Percentiles rank a stretch among this genome's conserved stretches.
Conservation (phyloP, 2,329 filamentous ascomycete genomes). For the Sphaerulina musiva region DNA sequence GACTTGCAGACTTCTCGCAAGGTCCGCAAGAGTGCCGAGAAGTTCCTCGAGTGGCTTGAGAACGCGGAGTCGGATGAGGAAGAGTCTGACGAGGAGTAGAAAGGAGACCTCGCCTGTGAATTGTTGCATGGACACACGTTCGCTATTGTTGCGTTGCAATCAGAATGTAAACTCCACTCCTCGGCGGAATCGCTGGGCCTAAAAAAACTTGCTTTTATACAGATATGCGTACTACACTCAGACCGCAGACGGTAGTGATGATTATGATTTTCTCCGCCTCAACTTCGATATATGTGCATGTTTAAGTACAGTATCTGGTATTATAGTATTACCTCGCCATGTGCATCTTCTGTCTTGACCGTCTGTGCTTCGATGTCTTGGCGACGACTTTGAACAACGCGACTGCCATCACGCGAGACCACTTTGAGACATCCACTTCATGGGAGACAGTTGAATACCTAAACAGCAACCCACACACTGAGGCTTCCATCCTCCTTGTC, state of each 20-base stretch:
- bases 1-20: constrained; percentile 85
- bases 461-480: too few species aligned
- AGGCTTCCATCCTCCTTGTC: too few species aligned
- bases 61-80: constrained; percentile 28
- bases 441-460: too few species aligned
- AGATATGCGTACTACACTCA: background rate
- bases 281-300: too few species aligned
- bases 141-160: background rate
- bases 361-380: too few species aligned
- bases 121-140: constrained; percentile 4
- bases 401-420: too few species aligned
- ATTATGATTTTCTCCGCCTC: background rate
- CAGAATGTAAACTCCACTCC: constrained; percentile 14
- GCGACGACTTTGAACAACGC: too few species aligned
- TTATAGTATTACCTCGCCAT: too few species aligned
- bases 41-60: constrained; percentile 89
- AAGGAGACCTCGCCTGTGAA: background rate
- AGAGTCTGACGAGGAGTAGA: constrained; percentile 24
- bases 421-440: too few species aligned
- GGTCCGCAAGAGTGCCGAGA: constrained; percentile 88
- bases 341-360: too few species aligned
- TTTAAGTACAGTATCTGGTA: too few species aligned
- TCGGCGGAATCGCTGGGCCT: constrained; percentile 5
- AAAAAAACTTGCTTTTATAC: constrained; percentile 6
- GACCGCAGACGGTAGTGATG: background rate